Percentiles rank a stretch among this genome's conserved stretches.
Evolutionary conservation across 75 land plant genomes (phyloP).

Genomic region (Chamaecyparis obtusa): DNA sequence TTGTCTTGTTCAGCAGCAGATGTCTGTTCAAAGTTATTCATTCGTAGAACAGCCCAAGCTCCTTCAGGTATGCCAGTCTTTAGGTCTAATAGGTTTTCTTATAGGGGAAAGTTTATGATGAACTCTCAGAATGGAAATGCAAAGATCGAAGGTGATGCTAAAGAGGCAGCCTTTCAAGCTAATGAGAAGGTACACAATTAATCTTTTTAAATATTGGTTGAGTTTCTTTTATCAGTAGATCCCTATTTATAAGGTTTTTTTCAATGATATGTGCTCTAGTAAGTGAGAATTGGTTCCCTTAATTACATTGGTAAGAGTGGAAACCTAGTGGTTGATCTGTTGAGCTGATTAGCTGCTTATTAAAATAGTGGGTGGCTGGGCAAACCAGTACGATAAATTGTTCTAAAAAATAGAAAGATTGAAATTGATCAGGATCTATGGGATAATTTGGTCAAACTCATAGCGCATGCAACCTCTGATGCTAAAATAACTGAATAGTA

Average conservation of each 20-base stretch:
- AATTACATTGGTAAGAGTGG: background rate
- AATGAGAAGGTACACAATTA: background rate
- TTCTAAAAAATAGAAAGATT: background rate
- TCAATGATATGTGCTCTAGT: background rate
- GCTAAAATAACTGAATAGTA: background rate
- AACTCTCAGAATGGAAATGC: background rate
- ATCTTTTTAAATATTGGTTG: background rate
- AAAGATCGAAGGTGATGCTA: background rate
- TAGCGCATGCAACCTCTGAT: background rate
- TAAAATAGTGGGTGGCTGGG: background rate
- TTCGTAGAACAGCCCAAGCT: background rate
- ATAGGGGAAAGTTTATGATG: background rate
- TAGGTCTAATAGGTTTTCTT: background rate
- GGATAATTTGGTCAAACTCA: background rate
- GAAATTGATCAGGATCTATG: background rate
- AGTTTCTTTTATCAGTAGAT: background rate
- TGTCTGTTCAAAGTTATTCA: background rate
- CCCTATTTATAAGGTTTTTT: background rate
- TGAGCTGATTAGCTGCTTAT: background rate
- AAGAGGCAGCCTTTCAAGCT: background rate
- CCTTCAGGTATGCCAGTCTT: background rate
- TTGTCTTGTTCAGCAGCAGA: background rate
- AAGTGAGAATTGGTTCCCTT: background rate
- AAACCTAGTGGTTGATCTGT: background rate
- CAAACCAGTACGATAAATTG: background rate